phyloP scores from a whole-genome alignment of 2,329 filamentous ascomycete species.

The Ophiostoma sp. region DNA sequence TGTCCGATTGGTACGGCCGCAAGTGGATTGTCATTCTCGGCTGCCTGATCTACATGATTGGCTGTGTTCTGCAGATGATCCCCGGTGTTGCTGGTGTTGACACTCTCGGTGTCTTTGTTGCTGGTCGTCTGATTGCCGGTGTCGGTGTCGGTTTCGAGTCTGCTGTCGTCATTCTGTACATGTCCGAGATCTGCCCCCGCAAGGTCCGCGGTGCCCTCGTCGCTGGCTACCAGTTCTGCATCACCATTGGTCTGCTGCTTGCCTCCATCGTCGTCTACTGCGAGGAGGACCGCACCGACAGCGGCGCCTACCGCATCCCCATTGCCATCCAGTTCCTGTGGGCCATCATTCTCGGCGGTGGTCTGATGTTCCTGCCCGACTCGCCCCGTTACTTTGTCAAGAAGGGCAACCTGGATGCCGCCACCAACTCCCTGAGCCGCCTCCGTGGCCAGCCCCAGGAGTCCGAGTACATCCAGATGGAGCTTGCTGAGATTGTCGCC shows the following conservation, averaged over 20 bases:
- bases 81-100: conserved; percentile 43
- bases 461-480: conserved; percentile 69
- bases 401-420: conserved; percentile 62
- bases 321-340: conserved; percentile 76
- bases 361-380: conserved; percentile 73
- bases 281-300: conserved; percentile 57
- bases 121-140: conserved; percentile 69
- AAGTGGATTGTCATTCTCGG: conserved; percentile 66
- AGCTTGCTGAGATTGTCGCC: conserved; percentile 80
- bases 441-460: conserved; percentile 69
- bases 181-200: conserved; percentile 72
- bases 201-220: conserved; percentile 55
- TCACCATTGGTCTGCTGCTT: conserved; percentile 63
- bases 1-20: conserved; percentile 70
- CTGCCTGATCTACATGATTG: conserved; percentile 65
- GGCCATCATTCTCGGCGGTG: conserved; percentile 67
- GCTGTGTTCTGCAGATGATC: conserved; percentile 62
- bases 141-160: conserved; percentile 77
- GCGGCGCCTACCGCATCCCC: conserved; percentile 71
- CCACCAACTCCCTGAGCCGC: conserved; percentile 56
- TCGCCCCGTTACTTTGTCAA: conserved; percentile 83
- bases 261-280: conserved; percentile 61
- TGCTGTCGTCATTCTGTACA: conserved; percentile 77
- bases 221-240: conserved; percentile 65
- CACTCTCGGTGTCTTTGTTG: conserved; percentile 58